Evolutionary conservation across 148 eudicot species (phyloP), one percentile per base, ranked within the genome.

Genomic region (Heliosperma pusillum): DNA sequence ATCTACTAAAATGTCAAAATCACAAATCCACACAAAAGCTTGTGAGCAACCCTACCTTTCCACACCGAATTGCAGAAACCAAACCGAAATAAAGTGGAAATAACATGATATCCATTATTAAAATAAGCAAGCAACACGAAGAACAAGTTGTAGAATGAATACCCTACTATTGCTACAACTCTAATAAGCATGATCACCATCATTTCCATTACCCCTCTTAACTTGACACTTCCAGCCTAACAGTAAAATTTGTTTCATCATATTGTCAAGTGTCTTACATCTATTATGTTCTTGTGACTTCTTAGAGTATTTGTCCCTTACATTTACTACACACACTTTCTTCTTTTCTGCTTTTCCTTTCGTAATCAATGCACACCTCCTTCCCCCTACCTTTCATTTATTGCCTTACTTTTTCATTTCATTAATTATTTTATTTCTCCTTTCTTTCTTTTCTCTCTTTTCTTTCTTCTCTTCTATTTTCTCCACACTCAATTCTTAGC

Each of bases 51-150:
- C 56, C 4, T 40, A 67, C 55, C 55, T 22, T 44, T 68, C 5
- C 36, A 6, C 29, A 44, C 55, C 56, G 11, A 44, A 9, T 68
- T 68, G 55, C 56, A 22, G 5, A 3, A 68, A 22, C 45, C 55
- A 56, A 68, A 68, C 29, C 30, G 29, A 22, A 1, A 12, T 20
- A 65, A 68, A 68, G 71, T 45, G 29, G 16, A 44, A 44, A 68
- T 22, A 68, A 24, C 71, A 68, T 68, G 56, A 68, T 68, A 19
- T 68, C 30, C 71, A 68, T 68, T 45, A 68, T 68, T 45, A 68
- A 68, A 44, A 50, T 50, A 50, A 50, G 55, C 55, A 50, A 50
- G 17, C 55, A 50, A 50, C 26, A 59, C 20, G 22, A 7, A 58
- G 25, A 58, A 5, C 10, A 58, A 21, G 64, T 22, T n/a, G 27